Evolutionary conservation across 495 filamentous ascomycete genomes (phyloP).

Genomic region (Talaromyces wortmannii): DNA sequence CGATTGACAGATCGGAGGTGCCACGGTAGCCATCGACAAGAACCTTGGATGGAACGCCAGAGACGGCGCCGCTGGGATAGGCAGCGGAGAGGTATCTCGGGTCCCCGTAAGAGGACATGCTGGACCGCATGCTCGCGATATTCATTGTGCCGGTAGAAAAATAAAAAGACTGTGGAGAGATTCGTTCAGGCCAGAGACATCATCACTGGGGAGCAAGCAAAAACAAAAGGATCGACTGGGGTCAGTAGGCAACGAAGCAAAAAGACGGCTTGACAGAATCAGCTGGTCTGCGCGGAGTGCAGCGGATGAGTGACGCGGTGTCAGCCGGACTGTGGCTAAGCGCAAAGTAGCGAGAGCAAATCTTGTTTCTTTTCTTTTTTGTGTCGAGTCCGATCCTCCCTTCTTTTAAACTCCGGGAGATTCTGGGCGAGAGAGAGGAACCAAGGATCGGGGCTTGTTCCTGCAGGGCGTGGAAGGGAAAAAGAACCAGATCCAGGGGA

Average conservation of each 20-base stretch:
- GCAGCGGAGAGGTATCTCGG: conserved; percentile 32
- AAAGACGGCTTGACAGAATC: neutral
- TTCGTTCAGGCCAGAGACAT: conserved; percentile 1
- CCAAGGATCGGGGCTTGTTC: neutral
- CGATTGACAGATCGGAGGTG: conserved; percentile 23
- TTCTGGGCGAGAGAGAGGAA: neutral
- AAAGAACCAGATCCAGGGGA: conserved; percentile 2
- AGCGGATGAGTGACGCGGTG: neutral
- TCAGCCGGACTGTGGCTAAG: neutral
- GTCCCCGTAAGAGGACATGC: conserved; percentile 42
- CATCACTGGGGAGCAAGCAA: neutral
- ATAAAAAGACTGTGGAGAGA: neutral
- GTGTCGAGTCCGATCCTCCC: neutral
- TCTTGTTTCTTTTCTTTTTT: neutral
- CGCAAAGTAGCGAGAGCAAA: neutral
- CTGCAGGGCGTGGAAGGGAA: neutral
- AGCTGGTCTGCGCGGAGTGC: neutral
- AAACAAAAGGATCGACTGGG: conserved; percentile 5
- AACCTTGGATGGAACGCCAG: conserved; percentile 28
- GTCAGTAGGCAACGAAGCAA: conserved; percentile 4
- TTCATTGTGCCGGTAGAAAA: conserved; percentile 29
- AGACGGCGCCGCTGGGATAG: conserved; percentile 27
- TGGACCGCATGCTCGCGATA: conserved; percentile 33
- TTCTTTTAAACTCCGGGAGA: neutral
- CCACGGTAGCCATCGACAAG: conserved; percentile 42